Evolutionary conservation across 225 moss, liverwort and hornwort species (phyloP).

Genomic region (Takakia lepidozioides): DNA sequence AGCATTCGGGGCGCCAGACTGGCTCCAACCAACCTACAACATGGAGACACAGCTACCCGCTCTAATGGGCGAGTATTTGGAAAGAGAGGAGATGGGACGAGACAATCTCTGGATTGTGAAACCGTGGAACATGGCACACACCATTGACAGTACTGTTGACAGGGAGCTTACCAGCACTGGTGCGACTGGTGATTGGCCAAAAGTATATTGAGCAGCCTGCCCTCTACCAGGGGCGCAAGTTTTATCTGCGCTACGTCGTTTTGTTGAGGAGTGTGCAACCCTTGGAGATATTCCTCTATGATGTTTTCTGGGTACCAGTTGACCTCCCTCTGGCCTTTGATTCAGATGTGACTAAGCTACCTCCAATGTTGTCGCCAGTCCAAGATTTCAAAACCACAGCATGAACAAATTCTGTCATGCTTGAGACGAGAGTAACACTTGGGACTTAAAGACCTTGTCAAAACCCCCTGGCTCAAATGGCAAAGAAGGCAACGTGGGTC

Average conservation of each 20-base stretch:
- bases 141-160: slow-evolving; percentile 92
- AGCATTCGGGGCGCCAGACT: slow-evolving; percentile 70
- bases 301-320: slow-evolving; percentile 98
- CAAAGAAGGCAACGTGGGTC: slow-evolving; percentile 3
- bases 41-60: slow-evolving; percentile 71
- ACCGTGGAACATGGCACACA: slow-evolving; percentile 99
- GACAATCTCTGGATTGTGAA: slow-evolving; percentile 98
- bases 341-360: no score
- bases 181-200: slow-evolving; percentile 84
- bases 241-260: slow-evolving; percentile 89
- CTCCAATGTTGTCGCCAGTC: no score
- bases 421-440: no score
- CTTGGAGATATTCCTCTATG: slow-evolving; percentile 68
- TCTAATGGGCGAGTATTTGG: slow-evolving; percentile 73
- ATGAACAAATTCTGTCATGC: no score
- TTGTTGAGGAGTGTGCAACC: slow-evolving; percentile 79
- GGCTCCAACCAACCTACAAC: slow-evolving; percentile 87
- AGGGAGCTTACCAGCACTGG: slow-evolving; percentile 61
- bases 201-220: slow-evolving; percentile 90
- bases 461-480: no score
- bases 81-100: slow-evolving; percentile 39
- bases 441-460: no score
- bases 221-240: slow-evolving; percentile 77
- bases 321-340: no score
- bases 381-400: no score